Percentiles rank a stretch among this genome's conserved stretches.
phyloP scores from a whole-genome alignment of 2,329 filamentous ascomycete genomes.

The Paecilomyces fulvus region DNA sequence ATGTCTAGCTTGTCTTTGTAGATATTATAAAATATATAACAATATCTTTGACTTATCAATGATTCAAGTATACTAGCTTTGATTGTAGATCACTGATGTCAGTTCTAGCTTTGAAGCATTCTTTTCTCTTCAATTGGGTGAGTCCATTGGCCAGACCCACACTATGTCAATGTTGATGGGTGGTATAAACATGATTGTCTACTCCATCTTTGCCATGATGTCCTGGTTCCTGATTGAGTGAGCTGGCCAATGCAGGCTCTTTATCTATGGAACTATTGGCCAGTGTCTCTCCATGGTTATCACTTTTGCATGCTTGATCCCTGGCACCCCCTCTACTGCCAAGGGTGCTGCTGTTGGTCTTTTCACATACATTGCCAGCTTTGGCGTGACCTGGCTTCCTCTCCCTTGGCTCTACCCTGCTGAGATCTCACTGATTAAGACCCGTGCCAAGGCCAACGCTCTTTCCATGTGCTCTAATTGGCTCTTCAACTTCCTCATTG shows the following conservation, averaged over 20 bases:
- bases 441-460: constrained; percentile 44
- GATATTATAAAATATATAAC: too few species aligned
- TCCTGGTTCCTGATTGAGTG: constrained; percentile 43
- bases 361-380: constrained; percentile 58
- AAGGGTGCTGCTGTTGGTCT: constrained; percentile 32
- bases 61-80: too few species aligned
- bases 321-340: constrained; percentile 5
- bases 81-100: too few species aligned
- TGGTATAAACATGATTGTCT: constrained; percentile 44
- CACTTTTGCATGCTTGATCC: constrained; percentile 15
- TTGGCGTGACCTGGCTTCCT: constrained; percentile 54
- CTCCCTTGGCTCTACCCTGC: constrained; percentile 47
- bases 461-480: constrained; percentile 43
- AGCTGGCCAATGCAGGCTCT: constrained; percentile 25
- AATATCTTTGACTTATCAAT: too few species aligned
- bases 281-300: constrained; percentile 19
- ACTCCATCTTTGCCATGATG: constrained; percentile 33
- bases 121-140: too few species aligned
- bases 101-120: too few species aligned
- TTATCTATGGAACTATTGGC: constrained; percentile 14
- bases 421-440: constrained; percentile 44
- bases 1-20: too few species aligned
- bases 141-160: constrained; percentile 31
- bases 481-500: constrained; percentile 42
- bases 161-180: constrained; percentile 44